Evolutionary conservation across 495 filamentous ascomycete species (phyloP), one percentile per base, ranked within the genome.

Genomic region (Pyronema omphalodes): DNA sequence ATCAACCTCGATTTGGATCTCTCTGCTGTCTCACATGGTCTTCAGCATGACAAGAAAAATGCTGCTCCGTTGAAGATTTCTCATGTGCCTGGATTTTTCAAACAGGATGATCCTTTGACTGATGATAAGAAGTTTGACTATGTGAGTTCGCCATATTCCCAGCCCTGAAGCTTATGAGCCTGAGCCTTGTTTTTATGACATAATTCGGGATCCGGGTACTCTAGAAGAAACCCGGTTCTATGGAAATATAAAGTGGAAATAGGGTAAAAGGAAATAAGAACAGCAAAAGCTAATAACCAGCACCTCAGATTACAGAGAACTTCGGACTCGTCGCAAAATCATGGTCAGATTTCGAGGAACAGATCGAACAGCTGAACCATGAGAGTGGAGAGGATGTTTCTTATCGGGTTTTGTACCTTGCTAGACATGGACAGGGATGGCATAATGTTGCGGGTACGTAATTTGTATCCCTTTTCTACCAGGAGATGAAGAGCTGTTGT

Each of bases 341-440:
- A 67, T 86, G 82, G 82, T 70, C 80, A 55, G 71, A 76, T 15
- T 85, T 86, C 67, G 68, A 75, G 56, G 51, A 71, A 44, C 69
- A 80, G 51, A 75, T 85, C 4, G 53, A 67, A 7, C 59, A 66
- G 7, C 64, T 83, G 55, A 84, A 85, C 60, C 48, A 57, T 0
- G 64, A 72, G 6, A 67, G 71, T 9, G 67, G 71, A 0, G 49
- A 58, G 6, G 67, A 74, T 44, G 71, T 75, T 6, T 62, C 74
- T 41, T 86, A 84, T 66, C 84, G 82, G 58, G 75, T 86, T 3
- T 63, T 86, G 18, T 85, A 76, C 70, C 62, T 83, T 41, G 82
- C 76, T 7, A 74, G 82, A 18, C 82, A 86, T 57, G 83, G 82
- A 1, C 74, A 86, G 59, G 83, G 82, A 0, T 81, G 72, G 60